phyloP scores from a whole-genome alignment of 2,329 filamentous ascomycete species.

The Sphaerulina musiva region DNA sequence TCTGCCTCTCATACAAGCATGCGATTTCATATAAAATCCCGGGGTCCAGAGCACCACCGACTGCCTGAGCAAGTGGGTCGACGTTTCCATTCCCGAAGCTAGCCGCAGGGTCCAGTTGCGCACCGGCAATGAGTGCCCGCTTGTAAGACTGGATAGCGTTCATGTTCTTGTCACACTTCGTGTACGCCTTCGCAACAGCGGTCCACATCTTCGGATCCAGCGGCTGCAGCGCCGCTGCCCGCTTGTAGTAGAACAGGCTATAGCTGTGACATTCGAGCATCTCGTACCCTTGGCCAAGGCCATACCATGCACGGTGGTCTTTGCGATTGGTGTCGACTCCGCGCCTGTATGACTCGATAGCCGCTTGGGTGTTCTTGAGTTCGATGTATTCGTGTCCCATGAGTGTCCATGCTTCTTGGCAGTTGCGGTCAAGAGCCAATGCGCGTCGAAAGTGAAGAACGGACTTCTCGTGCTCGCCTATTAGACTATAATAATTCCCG shows the following conservation, averaged over 20 bases:
- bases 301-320: slow-evolving; percentile 97
- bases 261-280: slow-evolving; percentile 98
- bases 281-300: slow-evolving; percentile 92
- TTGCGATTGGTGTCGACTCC: slow-evolving; percentile 93
- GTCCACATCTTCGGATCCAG: slow-evolving; percentile 99
- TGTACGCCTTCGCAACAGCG: slow-evolving; percentile 84
- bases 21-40: slow-evolving; percentile 89
- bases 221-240: slow-evolving; percentile 82
- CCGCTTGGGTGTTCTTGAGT: slow-evolving; percentile 95
- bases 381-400: slow-evolving; percentile 99
- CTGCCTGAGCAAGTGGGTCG: slow-evolving; percentile 43
- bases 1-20: slow-evolving; percentile 73
- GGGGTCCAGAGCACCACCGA: slow-evolving; percentile 65
- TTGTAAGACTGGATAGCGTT: slow-evolving; percentile 95
- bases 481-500: slow-evolving; percentile 91
- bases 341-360: slow-evolving; percentile 91
- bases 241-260: slow-evolving; percentile 94
- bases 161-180: slow-evolving; percentile 77
- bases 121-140: slow-evolving; percentile 79
- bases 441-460: slow-evolving; percentile 96
- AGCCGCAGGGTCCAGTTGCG: slow-evolving; percentile 64
- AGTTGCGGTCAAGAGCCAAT: slow-evolving; percentile 79
- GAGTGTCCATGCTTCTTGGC: slow-evolving; percentile 91
- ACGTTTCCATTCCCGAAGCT: slow-evolving; percentile 39
- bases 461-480: slow-evolving; percentile 94